These are phyloP conservation scores for Usnea hakonensis DNA, from an alignment of 495 filamentous ascomycete species.

Conservation along the genomic window DNA sequence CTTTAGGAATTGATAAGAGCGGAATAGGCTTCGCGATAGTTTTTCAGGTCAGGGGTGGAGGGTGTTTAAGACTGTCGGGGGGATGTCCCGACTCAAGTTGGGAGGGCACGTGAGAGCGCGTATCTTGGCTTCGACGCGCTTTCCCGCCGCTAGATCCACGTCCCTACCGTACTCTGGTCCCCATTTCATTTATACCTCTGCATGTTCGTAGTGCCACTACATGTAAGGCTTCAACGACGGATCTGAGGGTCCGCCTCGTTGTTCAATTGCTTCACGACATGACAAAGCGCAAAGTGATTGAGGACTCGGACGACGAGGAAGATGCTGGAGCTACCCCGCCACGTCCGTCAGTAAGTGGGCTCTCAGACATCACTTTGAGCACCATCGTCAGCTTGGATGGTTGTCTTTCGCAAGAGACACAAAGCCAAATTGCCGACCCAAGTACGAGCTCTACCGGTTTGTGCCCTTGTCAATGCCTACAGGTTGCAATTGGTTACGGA, in stretches of 20 bases:
- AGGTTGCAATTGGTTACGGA: background rate
- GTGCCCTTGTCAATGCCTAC: background rate
- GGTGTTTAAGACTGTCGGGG: too few species aligned
- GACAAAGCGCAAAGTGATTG: slow-evolving; percentile 35
- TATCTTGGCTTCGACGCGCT: background rate
- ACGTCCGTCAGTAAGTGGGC: slow-evolving; percentile 4
- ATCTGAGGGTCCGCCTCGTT: background rate
- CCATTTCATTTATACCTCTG: background rate
- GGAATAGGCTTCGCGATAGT: too few species aligned
- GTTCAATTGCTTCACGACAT: slow-evolving; percentile 1
- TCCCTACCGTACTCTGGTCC: too few species aligned
- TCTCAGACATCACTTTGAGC: slow-evolving; percentile 1
- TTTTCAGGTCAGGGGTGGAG: too few species aligned
- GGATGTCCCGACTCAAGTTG: too few species aligned
- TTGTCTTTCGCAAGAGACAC: background rate
- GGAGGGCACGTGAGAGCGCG: background rate
- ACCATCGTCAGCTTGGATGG: background rate
- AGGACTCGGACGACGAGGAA: slow-evolving; percentile 46
- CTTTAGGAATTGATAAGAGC: too few species aligned
- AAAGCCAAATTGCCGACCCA: background rate
- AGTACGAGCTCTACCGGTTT: slow-evolving; percentile 24
- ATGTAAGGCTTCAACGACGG: background rate
- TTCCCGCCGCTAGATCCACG: too few species aligned
- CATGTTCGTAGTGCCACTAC: background rate
- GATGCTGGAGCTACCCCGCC: slow-evolving; percentile 32